Conservation (phyloP, 73 alveolate species). For the Paramecium biaurelia region DNA sequence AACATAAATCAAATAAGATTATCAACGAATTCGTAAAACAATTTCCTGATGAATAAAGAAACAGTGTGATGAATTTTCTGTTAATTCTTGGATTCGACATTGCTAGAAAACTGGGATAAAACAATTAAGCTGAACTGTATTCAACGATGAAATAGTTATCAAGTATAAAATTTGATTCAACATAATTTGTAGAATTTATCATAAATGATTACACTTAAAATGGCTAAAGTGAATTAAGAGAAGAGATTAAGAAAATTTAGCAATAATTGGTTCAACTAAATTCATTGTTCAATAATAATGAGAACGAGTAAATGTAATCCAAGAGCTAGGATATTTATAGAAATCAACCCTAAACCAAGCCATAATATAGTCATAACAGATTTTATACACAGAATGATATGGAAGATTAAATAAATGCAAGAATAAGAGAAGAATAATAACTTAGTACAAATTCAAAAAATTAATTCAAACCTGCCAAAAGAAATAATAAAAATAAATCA, state of each 20-base stretch:
- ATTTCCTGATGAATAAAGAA: background rate
- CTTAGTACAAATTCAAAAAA: background rate
- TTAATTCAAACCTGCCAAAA: background rate
- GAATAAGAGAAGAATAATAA: background rate
- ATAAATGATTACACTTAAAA: background rate
- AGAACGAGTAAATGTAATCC: background rate
- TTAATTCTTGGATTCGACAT: conserved; percentile 1
- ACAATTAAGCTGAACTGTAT: background rate
- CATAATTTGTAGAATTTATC: background rate
- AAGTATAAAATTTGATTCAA: background rate
- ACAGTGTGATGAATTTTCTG: background rate
- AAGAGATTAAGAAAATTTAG: background rate
- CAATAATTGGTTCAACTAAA: background rate
- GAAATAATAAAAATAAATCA: background rate
- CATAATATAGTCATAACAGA: background rate
- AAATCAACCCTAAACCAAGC: background rate
- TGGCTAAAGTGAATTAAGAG: conserved; percentile 3
- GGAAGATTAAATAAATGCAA: background rate
- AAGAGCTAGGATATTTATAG: background rate
- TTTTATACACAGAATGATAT: conserved; percentile 21
- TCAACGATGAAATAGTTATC: background rate
- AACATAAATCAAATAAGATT: background rate
- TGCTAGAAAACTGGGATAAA: background rate
- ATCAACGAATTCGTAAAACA: background rate
- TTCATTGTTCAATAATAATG: background rate